phyloP scores from a whole-genome alignment of 305 asterid species.

The Fraxinus floribunda region DNA sequence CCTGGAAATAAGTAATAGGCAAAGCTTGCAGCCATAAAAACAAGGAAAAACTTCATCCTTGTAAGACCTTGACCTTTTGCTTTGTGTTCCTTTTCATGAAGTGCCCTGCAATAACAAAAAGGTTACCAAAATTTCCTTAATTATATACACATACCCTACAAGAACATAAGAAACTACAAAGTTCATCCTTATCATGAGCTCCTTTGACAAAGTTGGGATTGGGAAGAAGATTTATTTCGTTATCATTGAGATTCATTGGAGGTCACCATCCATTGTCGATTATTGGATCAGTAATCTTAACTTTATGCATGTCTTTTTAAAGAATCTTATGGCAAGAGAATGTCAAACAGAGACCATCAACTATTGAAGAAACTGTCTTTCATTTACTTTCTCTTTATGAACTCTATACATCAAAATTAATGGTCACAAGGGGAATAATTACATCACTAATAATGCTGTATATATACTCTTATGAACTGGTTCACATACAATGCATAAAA shows the following conservation, averaged over 20 bases:
- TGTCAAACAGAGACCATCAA: constrained; percentile 22
- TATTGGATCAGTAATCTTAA: constrained; percentile 22
- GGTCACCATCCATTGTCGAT: constrained; percentile 29
- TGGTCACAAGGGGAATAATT: constrained; percentile 7
- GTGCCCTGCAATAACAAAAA: constrained; percentile 59
- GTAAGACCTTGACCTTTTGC: constrained; percentile 64
- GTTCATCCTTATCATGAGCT: not conserved
- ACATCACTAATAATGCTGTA: constrained; percentile 1
- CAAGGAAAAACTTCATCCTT: constrained; percentile 82
- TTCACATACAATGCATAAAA: constrained; percentile 13
- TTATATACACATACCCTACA: not conserved
- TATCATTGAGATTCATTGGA: not conserved
- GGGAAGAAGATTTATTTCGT: not conserved
- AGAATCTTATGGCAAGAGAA: constrained; percentile 32
- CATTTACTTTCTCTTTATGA: constrained; percentile 8
- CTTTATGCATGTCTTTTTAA: constrained; percentile 12
- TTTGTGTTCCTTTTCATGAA: constrained; percentile 77
- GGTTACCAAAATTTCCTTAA: not conserved
- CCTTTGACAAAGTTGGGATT: not conserved
- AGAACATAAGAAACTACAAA: not conserved
- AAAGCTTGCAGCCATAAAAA: constrained; percentile 70
- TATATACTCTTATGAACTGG: not conserved
- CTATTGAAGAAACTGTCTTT: constrained; percentile 13
- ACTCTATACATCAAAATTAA: constrained; percentile 12
- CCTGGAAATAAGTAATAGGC: constrained; percentile 81